Conservation (phyloP, 441 rosid genomes). For the Adansonia madagascariensis region DNA sequence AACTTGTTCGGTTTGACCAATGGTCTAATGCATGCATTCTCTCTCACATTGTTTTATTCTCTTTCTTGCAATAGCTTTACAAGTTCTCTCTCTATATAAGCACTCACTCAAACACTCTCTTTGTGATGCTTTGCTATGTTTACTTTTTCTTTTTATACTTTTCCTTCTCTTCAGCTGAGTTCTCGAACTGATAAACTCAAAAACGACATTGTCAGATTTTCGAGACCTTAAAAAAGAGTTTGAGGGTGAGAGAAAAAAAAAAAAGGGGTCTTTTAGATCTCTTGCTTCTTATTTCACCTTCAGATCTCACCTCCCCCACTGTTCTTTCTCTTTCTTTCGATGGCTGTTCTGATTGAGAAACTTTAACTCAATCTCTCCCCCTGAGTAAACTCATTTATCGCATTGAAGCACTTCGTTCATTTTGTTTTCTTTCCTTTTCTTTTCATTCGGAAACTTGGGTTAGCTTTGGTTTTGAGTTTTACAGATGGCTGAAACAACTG, state of each 20-base stretch:
- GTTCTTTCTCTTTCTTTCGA: conserved; percentile 25
- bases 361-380: conserved; percentile 22
- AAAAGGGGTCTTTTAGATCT: conserved; percentile 30
- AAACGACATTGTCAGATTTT: conserved; percentile 45
- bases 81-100: conserved; percentile 28
- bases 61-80: background rate
- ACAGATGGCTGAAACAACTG: conserved; percentile 68
- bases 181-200: conserved; percentile 37
- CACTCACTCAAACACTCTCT: conserved; percentile 22
- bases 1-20: conserved; percentile 47
- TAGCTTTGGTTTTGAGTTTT: conserved; percentile 18
- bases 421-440: background rate
- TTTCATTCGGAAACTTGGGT: conserved; percentile 13
- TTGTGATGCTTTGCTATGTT: conserved; percentile 29
- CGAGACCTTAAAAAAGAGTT: conserved; percentile 27
- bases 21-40: conserved; percentile 38
- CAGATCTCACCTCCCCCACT: conserved; percentile 24
- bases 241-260: background rate
- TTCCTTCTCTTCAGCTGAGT: conserved; percentile 12
- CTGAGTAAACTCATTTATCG: conserved; percentile 17
- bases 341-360: conserved; percentile 7
- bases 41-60: background rate
- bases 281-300: conserved; percentile 23
- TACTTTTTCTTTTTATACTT: conserved; percentile 16
- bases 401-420: conserved; percentile 21